Conservation (phyloP, 1,139 yeast species). For the Geotrichum carabidarum region DNA sequence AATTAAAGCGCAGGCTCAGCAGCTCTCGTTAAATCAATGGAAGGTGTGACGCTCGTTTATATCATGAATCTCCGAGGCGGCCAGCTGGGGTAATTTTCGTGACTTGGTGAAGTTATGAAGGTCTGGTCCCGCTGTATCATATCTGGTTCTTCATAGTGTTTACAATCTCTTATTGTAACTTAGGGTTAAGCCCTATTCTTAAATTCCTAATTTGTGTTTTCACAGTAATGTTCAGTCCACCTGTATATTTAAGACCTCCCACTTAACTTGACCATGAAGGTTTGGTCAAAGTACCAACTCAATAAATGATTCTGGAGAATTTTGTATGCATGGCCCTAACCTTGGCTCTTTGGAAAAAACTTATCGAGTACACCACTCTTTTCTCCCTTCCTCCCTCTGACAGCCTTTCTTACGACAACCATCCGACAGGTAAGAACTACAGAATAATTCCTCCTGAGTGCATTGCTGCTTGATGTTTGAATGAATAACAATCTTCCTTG, state of each 20-base stretch:
- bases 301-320: background rate
- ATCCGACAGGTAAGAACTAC: conserved; percentile 18
- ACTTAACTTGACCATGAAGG: background rate
- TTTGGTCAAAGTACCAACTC: background rate
- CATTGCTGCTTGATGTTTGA: background rate
- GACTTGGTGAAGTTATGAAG: no score
- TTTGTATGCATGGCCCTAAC: conserved; percentile 2
- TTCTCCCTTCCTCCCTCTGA: conserved; percentile 12
- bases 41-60: no score
- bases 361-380: conserved; percentile 2
- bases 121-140: no score
- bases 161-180: background rate
- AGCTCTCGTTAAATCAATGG: no score
- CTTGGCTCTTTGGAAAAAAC: conserved; percentile 3
- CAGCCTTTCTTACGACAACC: conserved; percentile 19
- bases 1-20: no score
- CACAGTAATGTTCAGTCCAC: background rate
- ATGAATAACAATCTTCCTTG: no score
- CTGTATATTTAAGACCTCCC: background rate
- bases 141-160: background rate
- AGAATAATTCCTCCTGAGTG: background rate
- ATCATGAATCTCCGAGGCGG: no score
- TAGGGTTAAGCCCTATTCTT: background rate
- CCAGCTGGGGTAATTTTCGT: no score
- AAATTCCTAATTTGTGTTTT: background rate